phyloP scores from a whole-genome alignment of 1,284 basidiomycete genomes.

The Waitea zeae region DNA sequence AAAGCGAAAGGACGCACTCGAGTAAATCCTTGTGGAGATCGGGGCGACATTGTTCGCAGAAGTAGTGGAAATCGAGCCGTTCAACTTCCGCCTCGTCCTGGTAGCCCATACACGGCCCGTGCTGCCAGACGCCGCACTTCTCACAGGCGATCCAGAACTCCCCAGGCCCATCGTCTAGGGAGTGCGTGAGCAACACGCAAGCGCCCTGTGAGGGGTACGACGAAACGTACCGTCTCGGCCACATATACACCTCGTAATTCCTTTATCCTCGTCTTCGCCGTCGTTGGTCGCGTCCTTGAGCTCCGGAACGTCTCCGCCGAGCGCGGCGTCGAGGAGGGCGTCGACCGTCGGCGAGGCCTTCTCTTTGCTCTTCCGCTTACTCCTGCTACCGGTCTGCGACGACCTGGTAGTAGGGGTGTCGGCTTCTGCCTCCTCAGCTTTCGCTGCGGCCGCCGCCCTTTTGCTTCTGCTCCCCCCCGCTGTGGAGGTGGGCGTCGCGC shows the following conservation, averaged over 20 bases:
- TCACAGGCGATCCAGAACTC: conserved; percentile 98
- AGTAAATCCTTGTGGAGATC: conserved; percentile 69
- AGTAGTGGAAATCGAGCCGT: conserved; percentile 73
- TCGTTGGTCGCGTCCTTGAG: not conserved
- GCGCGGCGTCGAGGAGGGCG: not conserved
- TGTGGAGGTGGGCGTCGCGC: no score
- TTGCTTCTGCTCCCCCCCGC: no score
- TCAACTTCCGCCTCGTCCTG: conserved; percentile 71
- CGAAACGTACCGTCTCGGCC: conserved; percentile 18
- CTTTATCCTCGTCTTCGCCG: conserved; percentile 62
- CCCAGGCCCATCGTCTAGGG: conserved; percentile 55
- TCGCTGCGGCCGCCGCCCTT: no score
- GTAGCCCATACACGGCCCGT: conserved; percentile 93
- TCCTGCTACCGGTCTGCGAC: not conserved
- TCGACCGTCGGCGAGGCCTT: not conserved
- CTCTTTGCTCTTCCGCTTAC: not conserved
- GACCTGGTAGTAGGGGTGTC: not conserved
- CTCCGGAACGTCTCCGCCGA: not conserved
- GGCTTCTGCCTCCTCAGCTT: not conserved
- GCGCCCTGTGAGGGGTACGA: conserved; percentile 3
- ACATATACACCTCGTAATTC: conserved; percentile 90
- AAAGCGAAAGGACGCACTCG: conserved; percentile 35
- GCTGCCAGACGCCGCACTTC: conserved; percentile 95
- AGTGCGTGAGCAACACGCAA: conserved; percentile 12
- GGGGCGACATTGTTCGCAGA: conserved; percentile 87